These are phyloP conservation scores for Entophlyctis helioformis DNA, from an alignment of 192 early-diverging fungal species.

Conservation along the genomic window DNA sequence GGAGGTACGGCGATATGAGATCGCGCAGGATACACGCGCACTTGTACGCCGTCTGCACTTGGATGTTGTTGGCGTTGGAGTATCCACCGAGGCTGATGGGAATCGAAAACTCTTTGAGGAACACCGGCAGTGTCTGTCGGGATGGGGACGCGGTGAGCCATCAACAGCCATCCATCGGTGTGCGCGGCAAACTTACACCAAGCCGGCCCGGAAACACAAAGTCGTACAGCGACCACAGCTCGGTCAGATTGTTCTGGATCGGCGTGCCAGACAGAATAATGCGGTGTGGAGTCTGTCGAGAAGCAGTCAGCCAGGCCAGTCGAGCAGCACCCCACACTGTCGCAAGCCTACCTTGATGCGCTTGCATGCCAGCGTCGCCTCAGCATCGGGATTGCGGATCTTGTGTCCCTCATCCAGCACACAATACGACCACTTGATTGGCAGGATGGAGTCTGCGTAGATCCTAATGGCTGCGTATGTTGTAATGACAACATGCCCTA, in stretches of 20 bases:
- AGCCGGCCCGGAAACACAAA: conserved; percentile 48
- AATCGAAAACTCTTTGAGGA: conserved; percentile 80
- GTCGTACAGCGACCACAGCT: conserved; percentile 42
- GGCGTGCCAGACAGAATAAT: conserved; percentile 51
- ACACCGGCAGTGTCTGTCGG: conserved; percentile 61
- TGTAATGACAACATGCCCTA: conserved; percentile 74
- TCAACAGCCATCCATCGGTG: neutral
- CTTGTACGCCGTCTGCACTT: conserved; percentile 87
- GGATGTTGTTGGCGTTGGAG: conserved; percentile 76
- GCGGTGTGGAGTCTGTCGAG: conserved; percentile 22
- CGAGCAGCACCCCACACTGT: too few relatives aligned
- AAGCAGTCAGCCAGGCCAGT: too few relatives aligned
- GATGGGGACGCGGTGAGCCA: neutral
- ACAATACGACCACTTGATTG: conserved; percentile 70
- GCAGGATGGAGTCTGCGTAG: conserved; percentile 55
- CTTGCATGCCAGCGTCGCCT: conserved; percentile 50
- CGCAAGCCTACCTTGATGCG: conserved; percentile 27
- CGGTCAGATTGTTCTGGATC: conserved; percentile 46
- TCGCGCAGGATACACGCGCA: conserved; percentile 87
- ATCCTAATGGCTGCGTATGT: conserved; percentile 76
- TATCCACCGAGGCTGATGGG: conserved; percentile 89
- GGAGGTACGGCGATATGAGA: conserved; percentile 83
- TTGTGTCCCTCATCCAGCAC: conserved; percentile 95
- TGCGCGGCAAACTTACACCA: conserved; percentile 12
- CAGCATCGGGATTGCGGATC: conserved; percentile 90